A percentile compares a stretch with the other conserved stretches of the same genome.
phyloP scores from a whole-genome alignment of 768 basidiomycete species.

The Tephrocybe sp. region DNA sequence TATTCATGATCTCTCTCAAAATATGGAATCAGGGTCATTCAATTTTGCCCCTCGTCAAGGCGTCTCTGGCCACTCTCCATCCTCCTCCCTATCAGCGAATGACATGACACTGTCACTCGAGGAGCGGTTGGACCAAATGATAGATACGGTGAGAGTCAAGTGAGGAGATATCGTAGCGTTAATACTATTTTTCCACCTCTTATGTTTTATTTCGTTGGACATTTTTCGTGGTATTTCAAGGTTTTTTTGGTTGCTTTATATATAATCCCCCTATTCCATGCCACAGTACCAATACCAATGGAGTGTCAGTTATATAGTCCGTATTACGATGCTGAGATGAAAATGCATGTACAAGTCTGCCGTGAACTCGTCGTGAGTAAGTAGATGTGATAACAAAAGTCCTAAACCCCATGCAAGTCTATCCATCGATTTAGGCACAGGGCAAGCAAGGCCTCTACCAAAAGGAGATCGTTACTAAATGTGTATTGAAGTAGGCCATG shows the following conservation, averaged over 20 bases:
- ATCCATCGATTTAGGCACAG: constrained; percentile 76
- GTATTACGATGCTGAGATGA: constrained; percentile 16
- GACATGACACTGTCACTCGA: constrained; percentile 72
- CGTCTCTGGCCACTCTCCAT: constrained; percentile 48
- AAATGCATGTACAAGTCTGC: constrained; percentile 8
- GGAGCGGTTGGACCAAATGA: constrained; percentile 74
- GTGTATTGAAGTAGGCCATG: constrained; percentile 65
- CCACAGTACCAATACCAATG: constrained; percentile 21
- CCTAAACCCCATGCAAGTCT: constrained; percentile 54
- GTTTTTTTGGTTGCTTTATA: constrained; percentile 21
- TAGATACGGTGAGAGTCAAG: constrained; percentile 41
- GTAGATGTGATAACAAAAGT: constrained; percentile 4
- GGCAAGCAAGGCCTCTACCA: constrained; percentile 64
- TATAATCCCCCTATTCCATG: constrained; percentile 20
- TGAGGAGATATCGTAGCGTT: constrained; percentile 20
- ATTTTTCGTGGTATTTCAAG: constrained; percentile 9
- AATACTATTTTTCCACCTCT: constrained; percentile 18
- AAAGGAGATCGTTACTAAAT: constrained; percentile 58
- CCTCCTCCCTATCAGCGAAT: constrained; percentile 65
- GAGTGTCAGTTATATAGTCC: constrained; percentile 22
- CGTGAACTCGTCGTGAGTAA: constrained; percentile 10
- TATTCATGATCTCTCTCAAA: constrained; percentile 80
- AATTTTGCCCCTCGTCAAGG: constrained; percentile 49
- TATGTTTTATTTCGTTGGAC: constrained; percentile 21
- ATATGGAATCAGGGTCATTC: constrained; percentile 81